Base-by-base conservation (phyloP, 768 basidiomycete species). In the Amanita subjunquillea region DNA sequence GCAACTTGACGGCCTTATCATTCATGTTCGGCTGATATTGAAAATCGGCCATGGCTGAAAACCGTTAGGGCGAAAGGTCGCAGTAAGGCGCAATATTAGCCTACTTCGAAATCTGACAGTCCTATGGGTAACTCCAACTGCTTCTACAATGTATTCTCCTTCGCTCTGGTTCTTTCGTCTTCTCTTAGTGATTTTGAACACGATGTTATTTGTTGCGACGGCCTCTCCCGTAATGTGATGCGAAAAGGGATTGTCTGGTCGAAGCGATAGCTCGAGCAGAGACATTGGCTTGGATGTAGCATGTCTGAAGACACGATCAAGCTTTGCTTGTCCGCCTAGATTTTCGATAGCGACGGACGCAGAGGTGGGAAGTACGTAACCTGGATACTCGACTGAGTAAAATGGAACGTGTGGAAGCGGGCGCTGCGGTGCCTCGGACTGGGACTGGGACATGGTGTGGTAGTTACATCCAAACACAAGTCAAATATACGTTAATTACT, bases 331-430 rank as follows among this genome's bases (percentile, higher is more conserved):
- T 3, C 87, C 84, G 2, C 87, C 90, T 9, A 89, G 73, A 53
- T 74, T 80, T 44, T 74, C 69, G 41, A 92, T 65, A 2, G 85
- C 89, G 15, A 72, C 58, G 0, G 80, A 72, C 4, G 83, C 74
- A 32, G 90, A 87, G 1, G 74, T 63, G 3, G 73, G 67, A 12
- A 74, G 68, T 50, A 96, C 83, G 58, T 91, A 90, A 55, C 92
- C 92, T 6, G 92, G 92, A 69, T 92, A 95, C 65, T 96, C 93
- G 55, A 95, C 72, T 4, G 90, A 85, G 62, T 86, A 87, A 63
- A 83, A 87, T 29, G 79, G 72, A 4, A 73, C 70, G 32, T 76
- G 70, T 20, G 83, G 79, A 2, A 91, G 69, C 2, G 75, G 68
- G 37, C 56, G 58, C 53, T 69, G 73, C 27, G 66, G 63, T 34